Evolutionary conservation across 257 asterid species (phyloP).

Genomic region (Fraxinus pennsylvanica): DNA sequence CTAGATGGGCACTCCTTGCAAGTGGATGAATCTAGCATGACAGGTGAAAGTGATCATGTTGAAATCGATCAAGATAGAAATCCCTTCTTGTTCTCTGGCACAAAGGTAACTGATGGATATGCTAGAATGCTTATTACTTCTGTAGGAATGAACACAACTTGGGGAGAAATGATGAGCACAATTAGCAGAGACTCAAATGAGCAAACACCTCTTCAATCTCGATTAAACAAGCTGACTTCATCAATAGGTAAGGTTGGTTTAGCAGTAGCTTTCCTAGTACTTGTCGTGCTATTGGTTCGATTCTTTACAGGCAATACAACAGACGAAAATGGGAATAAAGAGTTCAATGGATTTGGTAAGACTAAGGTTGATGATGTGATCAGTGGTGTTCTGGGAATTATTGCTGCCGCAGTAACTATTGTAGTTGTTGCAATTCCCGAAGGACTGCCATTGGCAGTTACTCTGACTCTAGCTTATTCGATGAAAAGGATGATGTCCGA

Average conservation of each 20-base stretch:
- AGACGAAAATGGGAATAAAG: constrained; percentile 37
- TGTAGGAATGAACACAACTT: constrained; percentile 37
- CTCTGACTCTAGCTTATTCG: constrained; percentile 57
- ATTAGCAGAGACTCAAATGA: constrained; percentile 35
- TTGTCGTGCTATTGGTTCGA: constrained; percentile 42
- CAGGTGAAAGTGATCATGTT: constrained; percentile 37
- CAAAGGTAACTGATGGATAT: constrained; percentile 31
- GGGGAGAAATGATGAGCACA: constrained; percentile 61
- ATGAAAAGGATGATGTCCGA: constrained; percentile 65
- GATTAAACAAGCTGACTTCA: constrained; percentile 51
- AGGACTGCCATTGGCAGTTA: constrained; percentile 57
- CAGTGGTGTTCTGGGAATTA: constrained; percentile 43
- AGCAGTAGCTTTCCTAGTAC: constrained; percentile 46
- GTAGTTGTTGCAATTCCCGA: constrained; percentile 62
- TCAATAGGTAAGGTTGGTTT: constrained; percentile 51
- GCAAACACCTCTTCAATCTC: constrained; percentile 51
- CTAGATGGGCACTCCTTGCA: constrained; percentile 41
- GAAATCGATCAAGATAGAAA: constrained; percentile 5
- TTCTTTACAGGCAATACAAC: constrained; percentile 48
- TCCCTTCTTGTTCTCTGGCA: constrained; percentile 29
- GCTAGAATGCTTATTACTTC: constrained; percentile 22
- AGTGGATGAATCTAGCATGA: constrained; percentile 46
- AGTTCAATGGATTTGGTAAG: constrained; percentile 32
- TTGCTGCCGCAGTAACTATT: constrained; percentile 50
- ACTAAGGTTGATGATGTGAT: constrained; percentile 41